Evolutionary conservation across 805 yeast genomes (phyloP).

Genomic region (Metschnikowia matae): DNA sequence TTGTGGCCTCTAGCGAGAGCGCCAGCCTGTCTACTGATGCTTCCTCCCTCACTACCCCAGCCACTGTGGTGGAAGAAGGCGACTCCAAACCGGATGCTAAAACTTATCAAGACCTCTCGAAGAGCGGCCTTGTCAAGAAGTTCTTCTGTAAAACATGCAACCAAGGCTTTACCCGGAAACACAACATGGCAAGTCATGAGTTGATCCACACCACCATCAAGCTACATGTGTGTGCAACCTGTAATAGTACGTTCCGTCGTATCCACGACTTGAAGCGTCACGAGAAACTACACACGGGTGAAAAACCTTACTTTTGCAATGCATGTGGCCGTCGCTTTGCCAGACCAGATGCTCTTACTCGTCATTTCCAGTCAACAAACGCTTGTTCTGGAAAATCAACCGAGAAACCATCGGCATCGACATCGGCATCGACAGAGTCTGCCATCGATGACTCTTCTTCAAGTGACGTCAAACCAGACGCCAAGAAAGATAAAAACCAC

Average conservation of each 20-base stretch:
- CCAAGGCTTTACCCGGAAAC: conserved; percentile 66
- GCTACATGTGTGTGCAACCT: conserved; percentile 60
- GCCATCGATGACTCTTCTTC: conserved; percentile 2
- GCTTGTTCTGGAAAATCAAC: conserved; percentile 25
- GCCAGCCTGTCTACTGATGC: background rate
- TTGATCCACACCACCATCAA: conserved; percentile 62
- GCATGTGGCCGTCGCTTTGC: conserved; percentile 65
- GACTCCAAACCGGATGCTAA: background rate
- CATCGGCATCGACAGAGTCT: background rate
- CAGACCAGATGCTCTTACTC: conserved; percentile 67
- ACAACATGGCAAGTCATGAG: conserved; percentile 69
- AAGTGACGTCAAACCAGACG: conserved; percentile 4
- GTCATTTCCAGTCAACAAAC: conserved; percentile 53
- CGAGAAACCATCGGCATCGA: background rate
- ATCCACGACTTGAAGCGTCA: conserved; percentile 76
- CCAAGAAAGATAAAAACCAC: background rate
- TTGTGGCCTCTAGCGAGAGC: background rate
- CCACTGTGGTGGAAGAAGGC: conserved; percentile 7
- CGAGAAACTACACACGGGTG: conserved; percentile 71
- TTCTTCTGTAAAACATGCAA: conserved; percentile 57
- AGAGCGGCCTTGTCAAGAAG: conserved; percentile 21
- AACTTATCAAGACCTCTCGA: conserved; percentile 3
- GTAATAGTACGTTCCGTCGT: conserved; percentile 62
- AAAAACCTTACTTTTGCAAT: conserved; percentile 59
- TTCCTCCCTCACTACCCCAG: conserved; percentile 6